phyloP scores from a whole-genome alignment of 441 rosid genomes.

The Erodium trifolium region DNA sequence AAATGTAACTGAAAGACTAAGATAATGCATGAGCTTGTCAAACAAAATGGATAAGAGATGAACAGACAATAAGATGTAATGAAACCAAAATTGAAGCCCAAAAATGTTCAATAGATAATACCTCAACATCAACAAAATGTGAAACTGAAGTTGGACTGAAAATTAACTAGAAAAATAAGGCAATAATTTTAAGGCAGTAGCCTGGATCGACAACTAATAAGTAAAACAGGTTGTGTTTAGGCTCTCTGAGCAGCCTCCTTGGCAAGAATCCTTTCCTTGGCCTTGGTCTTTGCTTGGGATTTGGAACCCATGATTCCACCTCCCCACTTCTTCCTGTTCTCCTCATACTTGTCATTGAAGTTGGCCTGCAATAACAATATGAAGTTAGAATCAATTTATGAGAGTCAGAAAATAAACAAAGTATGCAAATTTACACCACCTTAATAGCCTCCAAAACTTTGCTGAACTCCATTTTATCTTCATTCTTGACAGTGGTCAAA shows the following conservation, averaged over 20 bases:
- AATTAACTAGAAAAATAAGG: background rate
- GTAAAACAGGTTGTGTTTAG: background rate
- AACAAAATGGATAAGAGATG: background rate
- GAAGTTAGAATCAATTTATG: background rate
- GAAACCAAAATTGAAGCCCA: background rate
- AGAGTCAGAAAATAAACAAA: background rate
- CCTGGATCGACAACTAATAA: background rate
- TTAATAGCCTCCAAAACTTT: conserved; percentile 72
- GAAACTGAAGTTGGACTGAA: background rate
- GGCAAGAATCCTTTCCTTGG: conserved; percentile 62
- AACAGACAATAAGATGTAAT: too few relatives aligned
- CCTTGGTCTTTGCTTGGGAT: conserved; percentile 80
- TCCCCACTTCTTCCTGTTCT: conserved; percentile 92
- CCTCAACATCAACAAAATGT: background rate
- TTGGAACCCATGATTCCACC: conserved; percentile 93
- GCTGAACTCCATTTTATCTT: conserved; percentile 77
- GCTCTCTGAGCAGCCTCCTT: conserved; percentile 84
- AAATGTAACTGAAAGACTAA: background rate
- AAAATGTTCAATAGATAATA: background rate
- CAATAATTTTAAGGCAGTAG: background rate
- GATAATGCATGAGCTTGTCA: too few relatives aligned
- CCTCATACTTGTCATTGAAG: conserved; percentile 89
- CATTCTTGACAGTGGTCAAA: conserved; percentile 65
- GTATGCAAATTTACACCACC: conserved; percentile 13
- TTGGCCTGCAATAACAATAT: conserved; percentile 38